A percentile compares a stretch with the other conserved stretches of the same genome.
Conservation (phyloP, 768 basidiomycete species). For the Coprinopsis cinerea region DNA sequence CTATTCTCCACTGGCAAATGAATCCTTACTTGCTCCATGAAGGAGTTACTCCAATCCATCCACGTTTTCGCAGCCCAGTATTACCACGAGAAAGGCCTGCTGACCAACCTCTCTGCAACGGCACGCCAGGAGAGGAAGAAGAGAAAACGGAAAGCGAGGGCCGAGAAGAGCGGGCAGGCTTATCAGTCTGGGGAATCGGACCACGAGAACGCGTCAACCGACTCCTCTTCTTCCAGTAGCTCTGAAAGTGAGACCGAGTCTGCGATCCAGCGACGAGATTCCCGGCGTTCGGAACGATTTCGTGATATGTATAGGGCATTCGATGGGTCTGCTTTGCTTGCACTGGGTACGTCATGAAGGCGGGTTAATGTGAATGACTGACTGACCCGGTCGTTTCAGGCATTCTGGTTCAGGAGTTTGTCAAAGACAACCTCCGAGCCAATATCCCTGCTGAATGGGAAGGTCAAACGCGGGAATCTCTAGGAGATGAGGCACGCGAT, state of each 20-base stretch:
- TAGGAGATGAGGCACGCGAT: neutral
- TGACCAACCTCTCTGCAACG: conserved; percentile 44
- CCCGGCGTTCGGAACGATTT: conserved; percentile 17
- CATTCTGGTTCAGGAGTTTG: conserved; percentile 64
- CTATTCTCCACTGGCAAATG: conserved; percentile 8
- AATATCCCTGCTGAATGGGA: neutral
- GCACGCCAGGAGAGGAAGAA: conserved; percentile 39
- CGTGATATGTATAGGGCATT: conserved; percentile 72
- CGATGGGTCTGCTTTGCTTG: conserved; percentile 70
- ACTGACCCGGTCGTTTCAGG: conserved; percentile 30
- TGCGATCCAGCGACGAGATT: conserved; percentile 8
- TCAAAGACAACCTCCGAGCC: conserved; percentile 17
- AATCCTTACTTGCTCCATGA: conserved; percentile 4
- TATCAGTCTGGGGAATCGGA: conserved; percentile 11
- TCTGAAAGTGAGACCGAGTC: conserved; percentile 4
- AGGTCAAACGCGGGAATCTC: too few relatives aligned
- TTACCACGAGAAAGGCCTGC: conserved; percentile 57
- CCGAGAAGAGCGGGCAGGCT: neutral
- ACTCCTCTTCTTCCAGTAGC: conserved; percentile 9
- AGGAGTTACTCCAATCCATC: conserved; percentile 48
- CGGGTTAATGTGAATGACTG: neutral
- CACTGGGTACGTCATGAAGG: conserved; percentile 44
- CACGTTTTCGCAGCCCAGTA: conserved; percentile 44
- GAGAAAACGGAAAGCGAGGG: conserved; percentile 1
- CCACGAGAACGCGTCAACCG: conserved; percentile 6